These are phyloP conservation scores for Stramenopiles sp. DNA, from an alignment of 352 stramenopile genomes.

Conservation along the genomic window DNA sequence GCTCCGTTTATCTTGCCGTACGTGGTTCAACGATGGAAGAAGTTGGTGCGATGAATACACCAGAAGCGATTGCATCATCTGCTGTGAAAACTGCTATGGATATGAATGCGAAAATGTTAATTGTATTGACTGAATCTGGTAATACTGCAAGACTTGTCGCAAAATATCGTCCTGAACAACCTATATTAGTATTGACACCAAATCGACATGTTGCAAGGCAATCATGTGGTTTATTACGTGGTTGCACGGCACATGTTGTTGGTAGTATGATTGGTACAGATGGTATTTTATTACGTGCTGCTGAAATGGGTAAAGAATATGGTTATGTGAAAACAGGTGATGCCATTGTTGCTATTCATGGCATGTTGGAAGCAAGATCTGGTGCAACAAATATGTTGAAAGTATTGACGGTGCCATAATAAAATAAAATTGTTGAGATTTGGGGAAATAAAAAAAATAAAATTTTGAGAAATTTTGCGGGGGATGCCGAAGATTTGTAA, in stretches of 20 bases:
- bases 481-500: too few species aligned
- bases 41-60: conserved; percentile 39
- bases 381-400: conserved; percentile 74
- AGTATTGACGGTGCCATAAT: conserved; percentile 62
- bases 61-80: conserved; percentile 82
- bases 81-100: conserved; percentile 92
- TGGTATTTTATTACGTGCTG: conserved; percentile 60
- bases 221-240: conserved; percentile 13
- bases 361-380: conserved; percentile 53
- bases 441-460: too few species aligned
- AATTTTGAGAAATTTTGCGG: too few species aligned
- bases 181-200: conserved; percentile 66
- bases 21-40: conserved; percentile 32
- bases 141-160: conserved; percentile 72
- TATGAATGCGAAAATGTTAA: conserved; percentile 81
- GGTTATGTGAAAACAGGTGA: conserved; percentile 62
- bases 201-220: conserved; percentile 27
- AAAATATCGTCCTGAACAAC: conserved; percentile 72
- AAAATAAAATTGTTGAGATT: too few species aligned
- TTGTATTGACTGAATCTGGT: conserved; percentile 85
- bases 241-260: conserved; percentile 9
- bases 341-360: conserved; percentile 60
- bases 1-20: conserved; percentile 33
- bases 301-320: conserved; percentile 54
- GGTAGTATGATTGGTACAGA: conserved; percentile 55